These are phyloP conservation scores for Aureobasidium sp. DNA, from an alignment of 2,329 filamentous ascomycete species.

Conservation along the genomic window DNA sequence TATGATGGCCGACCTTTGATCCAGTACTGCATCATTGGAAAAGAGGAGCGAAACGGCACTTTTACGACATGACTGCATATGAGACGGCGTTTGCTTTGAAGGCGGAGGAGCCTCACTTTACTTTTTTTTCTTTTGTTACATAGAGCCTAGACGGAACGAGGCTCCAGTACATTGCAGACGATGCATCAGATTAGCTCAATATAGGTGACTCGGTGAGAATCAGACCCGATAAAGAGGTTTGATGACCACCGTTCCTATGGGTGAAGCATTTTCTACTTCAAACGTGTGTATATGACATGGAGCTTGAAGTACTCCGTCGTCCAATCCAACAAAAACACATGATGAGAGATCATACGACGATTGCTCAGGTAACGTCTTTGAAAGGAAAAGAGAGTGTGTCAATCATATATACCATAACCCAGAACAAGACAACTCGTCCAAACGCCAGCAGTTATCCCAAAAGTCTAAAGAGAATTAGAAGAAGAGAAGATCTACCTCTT, in stretches of 20 bases:
- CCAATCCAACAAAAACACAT: too few relatives aligned
- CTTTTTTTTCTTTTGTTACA: neutral
- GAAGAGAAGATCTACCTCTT: slow-evolving; percentile 19
- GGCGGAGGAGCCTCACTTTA: neutral
- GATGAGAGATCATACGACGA: neutral
- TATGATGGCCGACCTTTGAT: slow-evolving; percentile 24
- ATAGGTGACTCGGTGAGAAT: neutral
- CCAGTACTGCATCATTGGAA: neutral
- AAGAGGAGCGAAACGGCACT: neutral
- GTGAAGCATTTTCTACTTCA: too few relatives aligned
- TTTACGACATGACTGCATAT: slow-evolving; percentile 5
- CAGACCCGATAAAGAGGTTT: neutral
- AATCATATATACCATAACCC: too few relatives aligned
- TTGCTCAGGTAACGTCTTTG: too few relatives aligned
- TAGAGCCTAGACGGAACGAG: neutral
- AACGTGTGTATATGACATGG: too few relatives aligned
- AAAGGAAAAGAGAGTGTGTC: neutral
- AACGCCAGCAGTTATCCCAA: neutral
- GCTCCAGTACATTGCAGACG: neutral
- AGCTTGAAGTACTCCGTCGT: too few relatives aligned
- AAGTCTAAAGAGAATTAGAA: neutral
- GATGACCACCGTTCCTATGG: too few relatives aligned
- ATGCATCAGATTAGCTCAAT: neutral
- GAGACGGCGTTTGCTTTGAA: slow-evolving; percentile 5
- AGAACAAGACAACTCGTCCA: neutral